phyloP scores from a whole-genome alignment of 805 yeast genomes.

The Lipomyces japonicus region DNA sequence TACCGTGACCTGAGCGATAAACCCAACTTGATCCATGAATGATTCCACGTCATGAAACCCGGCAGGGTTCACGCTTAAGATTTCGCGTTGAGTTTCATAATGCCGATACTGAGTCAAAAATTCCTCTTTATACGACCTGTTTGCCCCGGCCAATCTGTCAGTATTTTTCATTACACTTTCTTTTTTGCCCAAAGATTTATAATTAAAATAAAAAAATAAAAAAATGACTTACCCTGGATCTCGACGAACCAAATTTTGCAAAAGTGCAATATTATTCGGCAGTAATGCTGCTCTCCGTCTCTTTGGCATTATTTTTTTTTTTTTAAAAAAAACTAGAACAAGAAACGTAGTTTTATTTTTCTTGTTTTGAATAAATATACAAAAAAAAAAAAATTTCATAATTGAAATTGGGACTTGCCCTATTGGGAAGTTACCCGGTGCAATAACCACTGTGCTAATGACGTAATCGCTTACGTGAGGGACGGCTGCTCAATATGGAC shows the following conservation, averaged over 20 bases:
- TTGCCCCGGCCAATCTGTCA: neutral
- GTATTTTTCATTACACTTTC: neutral
- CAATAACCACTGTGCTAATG: no score
- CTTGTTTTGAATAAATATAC: neutral
- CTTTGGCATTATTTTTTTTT: conserved; percentile 60
- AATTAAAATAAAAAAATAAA: neutral
- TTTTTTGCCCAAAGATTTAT: no score
- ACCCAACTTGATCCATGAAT: conserved; percentile 81
- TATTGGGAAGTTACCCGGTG: no score
- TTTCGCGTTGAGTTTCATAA: conserved; percentile 85
- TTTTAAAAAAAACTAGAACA: neutral
- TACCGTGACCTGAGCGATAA: conserved; percentile 84
- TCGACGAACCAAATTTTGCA: conserved; percentile 88
- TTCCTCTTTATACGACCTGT: conserved; percentile 80
- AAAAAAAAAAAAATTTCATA: no score
- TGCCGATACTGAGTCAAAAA: conserved; percentile 89
- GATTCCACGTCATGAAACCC: conserved; percentile 58
- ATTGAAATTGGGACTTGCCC: no score
- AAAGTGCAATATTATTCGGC: conserved; percentile 84
- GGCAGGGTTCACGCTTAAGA: conserved; percentile 68
- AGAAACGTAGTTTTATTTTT: no score
- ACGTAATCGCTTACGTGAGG: no score
- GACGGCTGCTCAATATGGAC: no score
- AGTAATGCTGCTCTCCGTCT: conserved; percentile 86
- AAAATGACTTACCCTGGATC: conserved; percentile 61